phyloP scores from a whole-genome alignment of 164 flowering plant species.

The Chimonanthus salicifolius region DNA sequence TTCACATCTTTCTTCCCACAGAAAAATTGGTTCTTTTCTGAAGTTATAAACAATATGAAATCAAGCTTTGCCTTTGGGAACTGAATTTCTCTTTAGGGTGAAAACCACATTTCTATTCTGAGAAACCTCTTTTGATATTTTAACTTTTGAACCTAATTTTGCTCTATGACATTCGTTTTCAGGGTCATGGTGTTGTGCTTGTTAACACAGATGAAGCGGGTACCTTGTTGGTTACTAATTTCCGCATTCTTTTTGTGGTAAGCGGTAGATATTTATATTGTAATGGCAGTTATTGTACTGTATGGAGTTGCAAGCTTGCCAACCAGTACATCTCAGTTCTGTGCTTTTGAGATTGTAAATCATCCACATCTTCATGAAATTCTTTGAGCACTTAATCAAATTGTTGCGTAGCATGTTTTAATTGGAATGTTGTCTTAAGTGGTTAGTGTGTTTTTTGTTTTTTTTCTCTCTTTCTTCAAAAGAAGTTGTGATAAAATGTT shows the following conservation, averaged over 20 bases:
- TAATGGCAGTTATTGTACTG: neutral
- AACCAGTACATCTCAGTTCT: neutral
- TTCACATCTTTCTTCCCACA: too few relatives aligned
- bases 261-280: constrained; percentile 17
- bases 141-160: neutral
- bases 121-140: neutral
- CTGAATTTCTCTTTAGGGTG: neutral
- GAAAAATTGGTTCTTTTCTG: too few relatives aligned
- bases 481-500: too few relatives aligned
- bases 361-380: neutral
- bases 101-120: neutral
- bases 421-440: neutral
- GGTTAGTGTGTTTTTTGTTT: too few relatives aligned
- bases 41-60: too few relatives aligned
- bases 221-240: constrained; percentile 80
- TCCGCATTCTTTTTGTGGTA: constrained; percentile 90
- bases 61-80: neutral
- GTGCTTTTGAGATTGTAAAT: neutral
- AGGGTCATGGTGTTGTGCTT: constrained; percentile 91
- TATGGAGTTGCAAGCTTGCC: neutral
- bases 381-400: neutral
- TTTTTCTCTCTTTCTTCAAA: too few relatives aligned
- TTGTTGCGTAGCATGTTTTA: neutral
- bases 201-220: constrained; percentile 93
- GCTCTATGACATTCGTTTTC: constrained; percentile 8